Evolutionary conservation across 345 rosid species (phyloP).

Genomic region (Ceriops tagal): DNA sequence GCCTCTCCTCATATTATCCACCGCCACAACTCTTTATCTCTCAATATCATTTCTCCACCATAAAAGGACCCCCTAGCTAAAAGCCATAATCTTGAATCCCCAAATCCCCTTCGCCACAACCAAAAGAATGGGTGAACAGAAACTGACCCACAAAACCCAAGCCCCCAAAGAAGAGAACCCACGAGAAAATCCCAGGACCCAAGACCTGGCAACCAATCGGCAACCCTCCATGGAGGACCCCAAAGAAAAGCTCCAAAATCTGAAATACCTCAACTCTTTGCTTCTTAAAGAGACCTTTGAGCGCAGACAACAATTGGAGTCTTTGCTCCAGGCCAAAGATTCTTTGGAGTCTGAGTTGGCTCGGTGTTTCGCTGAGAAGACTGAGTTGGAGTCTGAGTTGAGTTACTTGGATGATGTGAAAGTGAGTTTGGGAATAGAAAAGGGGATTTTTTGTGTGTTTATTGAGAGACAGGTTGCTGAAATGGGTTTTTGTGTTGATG

Average conservation of each 20-base stretch:
- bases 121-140: conserved; percentile 47
- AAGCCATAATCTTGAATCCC: conserved; percentile 30
- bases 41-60: conserved; percentile 28
- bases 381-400: conserved; percentile 35
- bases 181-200: conserved; percentile 5
- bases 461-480: conserved; percentile 40
- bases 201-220: conserved; percentile 3
- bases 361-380: conserved; percentile 22
- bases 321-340: conserved; percentile 34
- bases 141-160: conserved; percentile 22
- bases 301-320: conserved; percentile 46
- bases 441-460: conserved; percentile 33
- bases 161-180: conserved; percentile 14
- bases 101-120: conserved; percentile 8
- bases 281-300: conserved; percentile 59
- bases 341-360: conserved; percentile 47
- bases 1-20: background rate
- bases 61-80: conserved; percentile 34
- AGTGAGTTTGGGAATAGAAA: conserved; percentile 41
- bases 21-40: background rate
- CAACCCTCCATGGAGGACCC: conserved; percentile 37
- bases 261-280: conserved; percentile 53
- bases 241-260: conserved; percentile 41
- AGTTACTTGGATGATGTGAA: conserved; percentile 34
- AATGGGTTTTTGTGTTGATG: conserved; percentile 28